Evolutionary conservation across 2,329 filamentous ascomycete species (phyloP), one percentile per base, ranked within the genome.

Genomic region (Penicillium olsonii): DNA sequence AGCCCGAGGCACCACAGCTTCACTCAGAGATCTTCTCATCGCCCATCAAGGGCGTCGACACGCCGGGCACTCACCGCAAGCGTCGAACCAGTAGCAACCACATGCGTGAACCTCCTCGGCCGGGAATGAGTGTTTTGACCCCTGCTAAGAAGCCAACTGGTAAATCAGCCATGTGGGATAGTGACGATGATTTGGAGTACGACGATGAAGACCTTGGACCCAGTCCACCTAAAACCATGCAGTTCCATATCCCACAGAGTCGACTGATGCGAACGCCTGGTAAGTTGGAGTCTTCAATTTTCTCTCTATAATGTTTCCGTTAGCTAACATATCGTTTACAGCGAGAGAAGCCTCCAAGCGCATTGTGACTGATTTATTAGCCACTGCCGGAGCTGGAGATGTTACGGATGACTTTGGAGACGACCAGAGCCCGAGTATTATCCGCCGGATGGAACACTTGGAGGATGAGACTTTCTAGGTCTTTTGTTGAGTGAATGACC

Each of bases 1-100:
- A 90, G 52, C 85, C 88, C 57, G 85, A 87, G 17, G 87, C 88
- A 9, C 92, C 92, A 0, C 87, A 91, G 65, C 77, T 97, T 34
- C 86, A 91, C 53, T 86, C 88, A 40, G 92, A 95, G 56, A 84
- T 92, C 7, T 96, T 96, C 72, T 84, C 87, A 69, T 91, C 88
- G 1, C 89, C 90, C 0, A 71, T 85, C 46, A 81, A 79, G 48
- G 59, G 59, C 10, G 37, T 58, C 2, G 49, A 58, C 24, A 72
- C 65, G 50, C 70, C 57, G 64, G 73, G 50, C 63, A 72, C 61
- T 64, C 73, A 41, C 69, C 73, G 64, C 70, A 76, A 60, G 65
- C 75, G 45, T 5, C 73, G 73, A 17, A 74, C 73, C 9, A 71
- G 65, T 51, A 65, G 58, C 45, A 59, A 63, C 35, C 61, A 48